Conservation (phyloP, 805 yeast species). For the Cyberlindnera samutprakarnensis region DNA sequence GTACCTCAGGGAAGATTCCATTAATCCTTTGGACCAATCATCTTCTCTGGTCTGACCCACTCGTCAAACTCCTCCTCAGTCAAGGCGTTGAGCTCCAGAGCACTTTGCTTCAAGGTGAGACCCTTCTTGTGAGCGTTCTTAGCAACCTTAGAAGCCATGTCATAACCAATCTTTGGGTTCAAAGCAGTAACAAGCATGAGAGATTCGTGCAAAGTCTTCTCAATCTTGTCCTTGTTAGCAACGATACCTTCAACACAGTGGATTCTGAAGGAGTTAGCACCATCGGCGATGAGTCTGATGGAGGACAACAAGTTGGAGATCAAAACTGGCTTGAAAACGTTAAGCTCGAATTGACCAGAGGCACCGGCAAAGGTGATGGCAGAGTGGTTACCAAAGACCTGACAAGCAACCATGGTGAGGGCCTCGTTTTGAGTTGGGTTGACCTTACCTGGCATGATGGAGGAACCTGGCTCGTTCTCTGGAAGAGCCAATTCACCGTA, state of each 20-base stretch:
- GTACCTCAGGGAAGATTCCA: no score
- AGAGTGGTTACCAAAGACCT: constrained; percentile 95
- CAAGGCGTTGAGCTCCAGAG: constrained; percentile 83
- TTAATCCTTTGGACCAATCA: constrained; percentile 81
- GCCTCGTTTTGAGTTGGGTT: constrained; percentile 99
- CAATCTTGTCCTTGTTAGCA: constrained; percentile 85
- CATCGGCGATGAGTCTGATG: constrained; percentile 84
- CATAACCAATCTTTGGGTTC: constrained; percentile 98
- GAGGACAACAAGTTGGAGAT: constrained; percentile 85
- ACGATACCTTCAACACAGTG: constrained; percentile 92
- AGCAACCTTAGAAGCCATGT: constrained; percentile 94
- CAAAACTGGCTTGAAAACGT: constrained; percentile 96
- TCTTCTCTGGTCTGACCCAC: constrained; percentile 96
- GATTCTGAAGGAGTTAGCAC: constrained; percentile 79
- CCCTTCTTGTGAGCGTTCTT: constrained; percentile 99
- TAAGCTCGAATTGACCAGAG: constrained; percentile 96
- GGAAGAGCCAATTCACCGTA: constrained; percentile 94
- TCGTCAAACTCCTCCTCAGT: constrained; percentile 82
- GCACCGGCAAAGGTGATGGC: constrained; percentile 97
- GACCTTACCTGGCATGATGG: constrained; percentile 99
- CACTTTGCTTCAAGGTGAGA: constrained; percentile 88
- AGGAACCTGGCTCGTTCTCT: constrained; percentile 98
- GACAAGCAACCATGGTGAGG: constrained; percentile 94
- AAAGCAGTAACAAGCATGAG: constrained; percentile 97
- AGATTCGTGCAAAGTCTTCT: constrained; percentile 84